Percentiles rank a stretch among this genome's conserved stretches.
phyloP scores from a whole-genome alignment of 139 green algal species.

The Chlamydomonas urium region DNA sequence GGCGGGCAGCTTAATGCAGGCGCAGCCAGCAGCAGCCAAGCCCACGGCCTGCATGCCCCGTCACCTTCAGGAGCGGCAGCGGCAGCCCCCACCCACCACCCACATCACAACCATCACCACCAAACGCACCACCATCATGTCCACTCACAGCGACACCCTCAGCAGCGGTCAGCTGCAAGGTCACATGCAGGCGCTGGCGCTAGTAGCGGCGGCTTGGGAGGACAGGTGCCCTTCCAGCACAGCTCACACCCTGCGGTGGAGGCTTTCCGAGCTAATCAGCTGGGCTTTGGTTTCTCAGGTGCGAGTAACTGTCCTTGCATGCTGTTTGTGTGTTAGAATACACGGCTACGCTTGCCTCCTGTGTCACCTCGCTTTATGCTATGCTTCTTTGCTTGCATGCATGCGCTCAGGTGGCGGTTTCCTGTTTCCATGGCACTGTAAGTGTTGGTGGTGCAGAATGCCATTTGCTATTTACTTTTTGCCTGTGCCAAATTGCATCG shows the following conservation, averaged over 20 bases:
- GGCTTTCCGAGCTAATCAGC: conserved; percentile 5
- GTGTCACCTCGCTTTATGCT: neutral
- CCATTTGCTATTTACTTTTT: neutral
- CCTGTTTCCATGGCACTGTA: conserved; percentile 13
- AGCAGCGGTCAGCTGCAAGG: neutral
- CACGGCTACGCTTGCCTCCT: neutral
- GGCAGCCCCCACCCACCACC: neutral
- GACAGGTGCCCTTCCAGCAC: conserved; percentile 1
- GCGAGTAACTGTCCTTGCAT: neutral
- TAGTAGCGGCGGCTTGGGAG: neutral
- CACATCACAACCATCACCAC: conserved; percentile 5
- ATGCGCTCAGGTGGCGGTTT: conserved; percentile 13
- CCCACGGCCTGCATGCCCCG: neutral
- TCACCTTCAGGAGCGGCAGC: neutral
- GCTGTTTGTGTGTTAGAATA: neutral
- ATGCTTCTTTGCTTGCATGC: neutral
- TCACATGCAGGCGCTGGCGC: neutral
- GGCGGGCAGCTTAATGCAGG: neutral
- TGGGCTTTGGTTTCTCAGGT: conserved; percentile 21
- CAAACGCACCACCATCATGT: neutral
- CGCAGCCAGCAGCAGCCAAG: neutral
- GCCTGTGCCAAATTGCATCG: too few relatives aligned
- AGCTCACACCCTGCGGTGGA: conserved; percentile 19
- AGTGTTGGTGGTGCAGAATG: neutral
- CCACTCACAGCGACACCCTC: neutral